Evolutionary conservation across 2,329 filamentous ascomycete species (phyloP).

Genomic region (Penicillium hordei): DNA sequence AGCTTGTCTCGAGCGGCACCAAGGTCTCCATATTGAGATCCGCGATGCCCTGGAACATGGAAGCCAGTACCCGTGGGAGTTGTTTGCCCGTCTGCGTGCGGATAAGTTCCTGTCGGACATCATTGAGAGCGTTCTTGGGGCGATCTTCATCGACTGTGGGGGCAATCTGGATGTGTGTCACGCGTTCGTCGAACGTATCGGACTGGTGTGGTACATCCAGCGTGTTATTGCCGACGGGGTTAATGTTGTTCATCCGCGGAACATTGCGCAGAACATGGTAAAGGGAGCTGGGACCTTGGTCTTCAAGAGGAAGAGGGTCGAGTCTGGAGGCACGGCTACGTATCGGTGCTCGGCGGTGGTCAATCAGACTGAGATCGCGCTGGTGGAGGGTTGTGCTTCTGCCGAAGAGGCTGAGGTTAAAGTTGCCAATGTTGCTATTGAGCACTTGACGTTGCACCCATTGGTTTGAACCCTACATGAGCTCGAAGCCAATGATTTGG

Average conservation of each 20-base stretch:
- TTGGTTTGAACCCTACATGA: neutral
- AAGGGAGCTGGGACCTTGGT: conserved; percentile 12
- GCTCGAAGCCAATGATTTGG: neutral
- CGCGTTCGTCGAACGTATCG: conserved; percentile 60
- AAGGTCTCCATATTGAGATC: conserved; percentile 54
- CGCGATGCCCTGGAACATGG: conserved; percentile 51
- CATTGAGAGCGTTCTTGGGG: conserved; percentile 76
- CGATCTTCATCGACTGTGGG: conserved; percentile 75
- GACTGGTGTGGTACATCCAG: conserved; percentile 63
- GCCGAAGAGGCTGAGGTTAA: conserved; percentile 34
- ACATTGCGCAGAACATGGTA: conserved; percentile 63
- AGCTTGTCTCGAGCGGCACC: conserved; percentile 40
- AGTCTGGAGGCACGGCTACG: conserved; percentile 16
- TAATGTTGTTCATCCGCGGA: conserved; percentile 62
- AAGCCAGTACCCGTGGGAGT: conserved; percentile 70
- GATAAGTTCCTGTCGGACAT: conserved; percentile 83
- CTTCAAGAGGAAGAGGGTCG: conserved; percentile 20
- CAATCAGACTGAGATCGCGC: conserved; percentile 17
- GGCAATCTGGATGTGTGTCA: conserved; percentile 62
- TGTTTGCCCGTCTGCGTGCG: conserved; percentile 63
- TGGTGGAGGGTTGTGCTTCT: conserved; percentile 27
- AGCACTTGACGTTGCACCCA: conserved; percentile 9
- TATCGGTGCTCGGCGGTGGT: conserved; percentile 24
- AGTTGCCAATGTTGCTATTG: conserved; percentile 24
- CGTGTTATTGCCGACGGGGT: conserved; percentile 60